Percentiles rank a stretch among this genome's conserved stretches.
phyloP scores from a whole-genome alignment of 805 yeast genomes.

The Metahyphopichia silvanorum region DNA sequence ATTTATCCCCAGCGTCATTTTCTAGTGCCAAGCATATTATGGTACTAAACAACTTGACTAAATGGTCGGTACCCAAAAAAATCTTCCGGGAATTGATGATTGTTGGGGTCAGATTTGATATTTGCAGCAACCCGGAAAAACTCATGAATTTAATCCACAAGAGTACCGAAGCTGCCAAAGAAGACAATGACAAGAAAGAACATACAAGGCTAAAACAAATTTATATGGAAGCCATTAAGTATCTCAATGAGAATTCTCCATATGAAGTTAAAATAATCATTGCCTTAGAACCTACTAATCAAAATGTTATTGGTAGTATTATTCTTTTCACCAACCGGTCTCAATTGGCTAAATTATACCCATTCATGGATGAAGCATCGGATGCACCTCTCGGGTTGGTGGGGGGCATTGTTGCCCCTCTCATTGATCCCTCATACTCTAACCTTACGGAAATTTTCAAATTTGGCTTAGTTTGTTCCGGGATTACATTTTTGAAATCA shows the following conservation, averaged over 20 bases:
- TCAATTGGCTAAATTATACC: constrained; percentile 45
- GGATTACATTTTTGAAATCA: constrained; percentile 44
- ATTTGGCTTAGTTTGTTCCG: constrained; percentile 57
- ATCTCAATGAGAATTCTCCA: constrained; percentile 21
- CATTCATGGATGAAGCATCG: constrained; percentile 44
- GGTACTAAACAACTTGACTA: constrained; percentile 37
- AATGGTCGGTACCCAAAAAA: constrained; percentile 54
- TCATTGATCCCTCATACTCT: constrained; percentile 51
- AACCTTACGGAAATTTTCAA: constrained; percentile 53
- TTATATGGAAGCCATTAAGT: constrained; percentile 35
- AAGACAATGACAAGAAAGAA: constrained; percentile 1
- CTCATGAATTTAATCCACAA: constrained; percentile 38
- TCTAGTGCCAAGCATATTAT: constrained; percentile 29
- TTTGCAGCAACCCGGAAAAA: constrained; percentile 43
- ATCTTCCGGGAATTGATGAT: constrained; percentile 53
- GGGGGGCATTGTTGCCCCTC: constrained; percentile 53
- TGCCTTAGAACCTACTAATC: constrained; percentile 52
- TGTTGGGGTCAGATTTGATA: constrained; percentile 55
- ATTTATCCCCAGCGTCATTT: constrained; percentile 9
- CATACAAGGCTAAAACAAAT: constrained; percentile 14
- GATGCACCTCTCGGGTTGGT: constrained; percentile 14
- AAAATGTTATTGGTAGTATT: constrained; percentile 51
- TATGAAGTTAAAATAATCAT: constrained; percentile 45
- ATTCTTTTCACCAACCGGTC: constrained; percentile 46
- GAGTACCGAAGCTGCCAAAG: constrained; percentile 9